Evolutionary conservation across 2,329 filamentous ascomycete species (phyloP), one percentile per base, ranked within the genome.

Genomic region (Diaporthe ilicicola): DNA sequence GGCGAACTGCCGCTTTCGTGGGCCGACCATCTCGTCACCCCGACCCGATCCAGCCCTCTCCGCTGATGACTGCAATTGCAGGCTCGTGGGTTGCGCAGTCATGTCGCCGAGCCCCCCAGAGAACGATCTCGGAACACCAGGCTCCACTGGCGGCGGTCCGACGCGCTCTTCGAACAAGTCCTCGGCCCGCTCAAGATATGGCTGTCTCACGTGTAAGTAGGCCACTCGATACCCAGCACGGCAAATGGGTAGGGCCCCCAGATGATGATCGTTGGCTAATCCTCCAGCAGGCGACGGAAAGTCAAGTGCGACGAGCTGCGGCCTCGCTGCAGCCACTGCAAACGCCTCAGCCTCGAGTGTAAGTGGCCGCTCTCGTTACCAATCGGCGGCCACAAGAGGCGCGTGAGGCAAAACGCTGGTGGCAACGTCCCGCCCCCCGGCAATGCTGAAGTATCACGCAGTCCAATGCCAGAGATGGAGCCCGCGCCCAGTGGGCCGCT

Each of bases 241-340:
- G 42, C 29, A 5, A 48, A 8, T 5, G 9, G 9, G 9, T 4
- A 9, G 44, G 59, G 44, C 44, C 59, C 59, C 50, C 59, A 50
- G 29, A 17, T 5, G 19, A 62, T 15, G 10, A 50, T 29, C 42
- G 12, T 39, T 64, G 61, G 34, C 73, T 73, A 37, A 72, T 70
- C 22, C 17, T 59, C 70, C 67, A 29, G 46, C 72, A 86, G 84
- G 73, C 84, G 85, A 46, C 82, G 85, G 72, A 88, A 88, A 78
- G 87, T 87, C 74, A 83, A 86, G 74, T 89, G 86, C 76, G 85
- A 88, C 74, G 86, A 88, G 78, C 82, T 84, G 73, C 82, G 84
- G 70, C 86, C 87, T 8, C 77, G 84, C 22, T 89, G 87, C 76
- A 84, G 80, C 64, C 86, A 88, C 75, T 89, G 87, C 78, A 84